Conservation (phyloP, 1,284 basidiomycete genomes). For the Blastosporella zonata region DNA sequence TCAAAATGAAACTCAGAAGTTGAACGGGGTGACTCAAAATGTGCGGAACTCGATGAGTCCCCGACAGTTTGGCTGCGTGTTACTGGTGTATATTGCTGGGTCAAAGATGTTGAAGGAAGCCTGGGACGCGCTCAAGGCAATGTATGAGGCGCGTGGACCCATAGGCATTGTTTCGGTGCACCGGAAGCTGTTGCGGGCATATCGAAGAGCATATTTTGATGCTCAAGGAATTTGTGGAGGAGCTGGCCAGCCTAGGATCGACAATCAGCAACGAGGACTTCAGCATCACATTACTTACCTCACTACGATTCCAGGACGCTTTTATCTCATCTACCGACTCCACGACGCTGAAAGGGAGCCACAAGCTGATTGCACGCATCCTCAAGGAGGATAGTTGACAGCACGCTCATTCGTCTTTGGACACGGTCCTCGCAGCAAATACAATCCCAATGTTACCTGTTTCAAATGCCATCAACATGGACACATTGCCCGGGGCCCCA, state of each 20-base stretch:
- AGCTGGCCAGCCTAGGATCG: slow-evolving; percentile 20
- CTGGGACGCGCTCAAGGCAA: slow-evolving; percentile 26
- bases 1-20: too few relatives aligned
- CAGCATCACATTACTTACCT: slow-evolving; percentile 31
- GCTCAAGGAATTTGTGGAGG: slow-evolving; percentile 21
- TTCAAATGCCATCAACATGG: slow-evolving; percentile 29
- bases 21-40: slow-evolving; percentile 21
- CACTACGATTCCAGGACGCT: slow-evolving; percentile 33
- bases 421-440: slow-evolving; percentile 19
- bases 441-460: slow-evolving; percentile 19
- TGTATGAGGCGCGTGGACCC: slow-evolving; percentile 27
- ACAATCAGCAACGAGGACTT: slow-evolving; percentile 31
- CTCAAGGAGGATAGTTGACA: slow-evolving; percentile 25
- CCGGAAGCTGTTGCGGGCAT: slow-evolving; percentile 25
- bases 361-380: slow-evolving; percentile 31
- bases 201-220: slow-evolving; percentile 28
- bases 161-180: slow-evolving; percentile 23
- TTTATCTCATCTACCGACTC: slow-evolving; percentile 27
- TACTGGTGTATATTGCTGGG: slow-evolving; percentile 23
- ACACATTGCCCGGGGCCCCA: slow-evolving; percentile 21
- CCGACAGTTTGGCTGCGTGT: slow-evolving; percentile 25
- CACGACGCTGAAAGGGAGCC: slow-evolving; percentile 20
- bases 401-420: slow-evolving; percentile 9
- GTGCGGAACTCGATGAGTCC: slow-evolving; percentile 23
- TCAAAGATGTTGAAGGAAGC: slow-evolving; percentile 22